Evolutionary conservation across 2,329 filamentous ascomycete genomes (phyloP).

Genomic region (Sporothrix brasiliensis): DNA sequence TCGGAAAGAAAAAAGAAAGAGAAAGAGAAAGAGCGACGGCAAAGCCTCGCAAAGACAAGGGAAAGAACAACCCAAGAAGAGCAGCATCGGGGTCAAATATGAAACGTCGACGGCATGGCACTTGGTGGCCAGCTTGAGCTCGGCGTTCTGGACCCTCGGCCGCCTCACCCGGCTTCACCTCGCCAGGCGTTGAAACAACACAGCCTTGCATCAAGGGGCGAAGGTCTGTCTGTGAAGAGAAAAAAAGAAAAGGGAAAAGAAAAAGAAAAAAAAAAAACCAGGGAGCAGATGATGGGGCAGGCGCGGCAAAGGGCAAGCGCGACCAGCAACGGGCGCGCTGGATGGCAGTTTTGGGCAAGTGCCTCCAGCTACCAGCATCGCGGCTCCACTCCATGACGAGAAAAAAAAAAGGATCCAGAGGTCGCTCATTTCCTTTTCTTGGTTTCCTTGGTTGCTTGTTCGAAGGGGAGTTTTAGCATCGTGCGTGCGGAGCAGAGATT

Average conservation of each 20-base stretch:
- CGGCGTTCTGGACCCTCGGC: neutral
- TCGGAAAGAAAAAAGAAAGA: neutral
- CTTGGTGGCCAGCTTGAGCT: neutral
- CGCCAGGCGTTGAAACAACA: neutral
- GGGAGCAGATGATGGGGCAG: conserved; percentile 14
- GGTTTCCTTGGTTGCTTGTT: neutral
- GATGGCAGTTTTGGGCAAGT: neutral
- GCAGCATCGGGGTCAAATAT: neutral
- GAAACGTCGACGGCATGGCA: neutral
- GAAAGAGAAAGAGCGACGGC: neutral
- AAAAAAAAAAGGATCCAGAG: conserved; percentile 7
- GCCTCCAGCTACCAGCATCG: conserved; percentile 10
- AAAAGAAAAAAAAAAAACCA: conserved; percentile 1
- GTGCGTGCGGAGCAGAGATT: neutral
- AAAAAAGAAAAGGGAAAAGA: neutral
- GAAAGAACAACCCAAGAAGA: neutral
- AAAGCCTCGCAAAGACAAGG: no score
- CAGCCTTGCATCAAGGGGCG: conserved; percentile 23
- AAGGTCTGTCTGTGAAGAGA: conserved; percentile 13
- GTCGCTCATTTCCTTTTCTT: conserved; percentile 24
- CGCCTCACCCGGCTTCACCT: neutral
- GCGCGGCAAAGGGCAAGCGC: neutral
- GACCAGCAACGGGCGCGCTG: conserved; percentile 5
- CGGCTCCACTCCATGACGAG: conserved; percentile 23
- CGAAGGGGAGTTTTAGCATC: neutral